These are phyloP conservation scores for Leonotis leonurus DNA, from an alignment of 257 asterid genomes.

Conservation along the genomic window DNA sequence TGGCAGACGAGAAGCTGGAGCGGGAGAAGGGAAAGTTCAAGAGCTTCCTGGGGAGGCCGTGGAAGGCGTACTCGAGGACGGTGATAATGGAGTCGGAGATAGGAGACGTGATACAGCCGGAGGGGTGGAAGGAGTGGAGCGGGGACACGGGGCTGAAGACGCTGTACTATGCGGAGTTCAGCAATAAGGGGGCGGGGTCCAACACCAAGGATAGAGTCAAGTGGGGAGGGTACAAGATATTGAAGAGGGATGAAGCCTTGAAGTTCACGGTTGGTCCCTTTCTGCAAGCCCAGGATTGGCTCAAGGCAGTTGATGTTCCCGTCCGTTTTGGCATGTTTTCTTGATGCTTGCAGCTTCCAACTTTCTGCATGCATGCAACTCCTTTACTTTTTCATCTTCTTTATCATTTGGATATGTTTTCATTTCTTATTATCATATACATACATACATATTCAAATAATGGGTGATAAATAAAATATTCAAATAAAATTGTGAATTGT, in stretches of 20 bases:
- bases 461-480: no score
- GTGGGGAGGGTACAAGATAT: conserved; percentile 50
- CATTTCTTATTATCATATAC: no score
- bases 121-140: conserved; percentile 73
- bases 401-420: no score
- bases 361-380: no score
- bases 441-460: no score
- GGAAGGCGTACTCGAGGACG: conserved; percentile 77
- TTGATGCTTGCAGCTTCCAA: no score
- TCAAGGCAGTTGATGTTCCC: conserved; percentile 34
- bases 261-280: conserved; percentile 52
- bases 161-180: conserved; percentile 58
- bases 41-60: conserved; percentile 68
- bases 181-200: conserved; percentile 64
- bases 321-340: conserved; percentile 51
- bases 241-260: conserved; percentile 47
- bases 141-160: conserved; percentile 39
- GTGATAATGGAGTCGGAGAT: conserved; percentile 61
- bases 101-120: conserved; percentile 54
- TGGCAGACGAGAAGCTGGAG: no score
- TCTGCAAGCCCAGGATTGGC: conserved; percentile 57
- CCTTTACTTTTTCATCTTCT: no score
- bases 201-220: conserved; percentile 36
- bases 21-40: conserved; percentile 27
- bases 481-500: no score